phyloP scores from a whole-genome alignment of 169 alveolate genomes.

The Plasmodium reichenowi region DNA sequence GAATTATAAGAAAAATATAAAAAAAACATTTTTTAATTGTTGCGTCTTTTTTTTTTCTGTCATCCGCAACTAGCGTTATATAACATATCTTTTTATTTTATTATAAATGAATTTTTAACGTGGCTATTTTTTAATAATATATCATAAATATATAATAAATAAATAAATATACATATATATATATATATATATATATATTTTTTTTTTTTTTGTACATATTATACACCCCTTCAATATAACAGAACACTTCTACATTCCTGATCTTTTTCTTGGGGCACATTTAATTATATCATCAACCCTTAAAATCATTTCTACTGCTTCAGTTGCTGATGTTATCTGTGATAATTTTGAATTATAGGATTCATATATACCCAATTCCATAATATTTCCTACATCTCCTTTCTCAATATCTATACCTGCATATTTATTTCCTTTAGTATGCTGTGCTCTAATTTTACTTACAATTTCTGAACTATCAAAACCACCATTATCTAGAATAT shows the following conservation, averaged over 20 bases:
- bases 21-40: too few relatives aligned
- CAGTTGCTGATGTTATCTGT: slow-evolving; percentile 97
- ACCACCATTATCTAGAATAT: slow-evolving; percentile 98
- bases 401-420: slow-evolving; percentile 95
- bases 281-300: slow-evolving; percentile 99
- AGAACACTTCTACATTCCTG: slow-evolving; percentile 13
- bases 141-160: too few relatives aligned
- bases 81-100: too few relatives aligned
- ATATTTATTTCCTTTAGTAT: slow-evolving; percentile 91
- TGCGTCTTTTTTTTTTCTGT: too few relatives aligned
- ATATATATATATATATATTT: too few relatives aligned
- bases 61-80: too few relatives aligned
- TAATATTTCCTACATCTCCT: slow-evolving; percentile 96
- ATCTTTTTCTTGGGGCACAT: slow-evolving; percentile 98
- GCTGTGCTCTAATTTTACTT: slow-evolving; percentile 96
- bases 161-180: too few relatives aligned
- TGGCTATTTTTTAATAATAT: too few relatives aligned
- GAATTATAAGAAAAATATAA: too few relatives aligned
- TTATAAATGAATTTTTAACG: too few relatives aligned
- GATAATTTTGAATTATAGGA: slow-evolving; percentile 97
- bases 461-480: slow-evolving; percentile 98
- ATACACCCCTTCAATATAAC: too few relatives aligned
- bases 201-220: too few relatives aligned
- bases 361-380: slow-evolving; percentile 96
- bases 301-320: slow-evolving; percentile 99